phyloP scores from a whole-genome alignment of 2,329 filamentous ascomycete species.

The Thelonectria olida region DNA sequence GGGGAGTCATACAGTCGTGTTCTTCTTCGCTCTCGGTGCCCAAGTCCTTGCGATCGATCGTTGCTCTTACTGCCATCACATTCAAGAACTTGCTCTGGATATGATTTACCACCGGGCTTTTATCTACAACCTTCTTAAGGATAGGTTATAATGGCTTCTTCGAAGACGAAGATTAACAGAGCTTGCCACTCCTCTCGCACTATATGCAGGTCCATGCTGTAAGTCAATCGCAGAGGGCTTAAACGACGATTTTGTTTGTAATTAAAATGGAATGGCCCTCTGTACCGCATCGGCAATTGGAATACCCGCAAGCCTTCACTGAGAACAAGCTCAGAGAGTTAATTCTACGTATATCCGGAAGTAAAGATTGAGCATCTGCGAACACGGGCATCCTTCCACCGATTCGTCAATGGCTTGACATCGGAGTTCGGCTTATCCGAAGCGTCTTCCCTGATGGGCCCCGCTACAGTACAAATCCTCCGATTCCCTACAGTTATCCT shows the following conservation, averaged over 20 bases:
- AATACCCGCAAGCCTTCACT: conserved; percentile 8
- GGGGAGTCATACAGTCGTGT: conserved; percentile 46
- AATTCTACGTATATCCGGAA: background rate
- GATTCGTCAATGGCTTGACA: conserved; percentile 5
- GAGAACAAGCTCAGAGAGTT: conserved; percentile 3
- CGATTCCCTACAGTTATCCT: background rate
- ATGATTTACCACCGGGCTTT: conserved; percentile 35
- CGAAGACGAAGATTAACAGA: too few relatives aligned
- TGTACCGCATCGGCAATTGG: conserved; percentile 19
- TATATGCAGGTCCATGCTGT: too few relatives aligned
- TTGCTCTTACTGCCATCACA: conserved; percentile 49
- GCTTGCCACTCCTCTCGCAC: too few relatives aligned
- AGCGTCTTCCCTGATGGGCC: background rate
- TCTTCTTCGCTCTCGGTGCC: conserved; percentile 52
- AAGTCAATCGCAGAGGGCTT: too few relatives aligned
- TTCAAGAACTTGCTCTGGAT: conserved; percentile 46
- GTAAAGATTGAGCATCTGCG: background rate
- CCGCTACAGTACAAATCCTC: background rate
- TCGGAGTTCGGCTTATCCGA: conserved; percentile 16
- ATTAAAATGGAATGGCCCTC: conserved; percentile 21
- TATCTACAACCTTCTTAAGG: conserved; percentile 38
- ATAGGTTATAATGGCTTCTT: too few relatives aligned
- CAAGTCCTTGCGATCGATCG: conserved; percentile 44
- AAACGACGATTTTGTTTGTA: too few relatives aligned
- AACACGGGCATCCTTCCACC: conserved; percentile 8